Evolutionary conservation across 805 yeast genomes (phyloP), one percentile per base, ranked within the genome.

Genomic region (Jamesozyma piceae): DNA sequence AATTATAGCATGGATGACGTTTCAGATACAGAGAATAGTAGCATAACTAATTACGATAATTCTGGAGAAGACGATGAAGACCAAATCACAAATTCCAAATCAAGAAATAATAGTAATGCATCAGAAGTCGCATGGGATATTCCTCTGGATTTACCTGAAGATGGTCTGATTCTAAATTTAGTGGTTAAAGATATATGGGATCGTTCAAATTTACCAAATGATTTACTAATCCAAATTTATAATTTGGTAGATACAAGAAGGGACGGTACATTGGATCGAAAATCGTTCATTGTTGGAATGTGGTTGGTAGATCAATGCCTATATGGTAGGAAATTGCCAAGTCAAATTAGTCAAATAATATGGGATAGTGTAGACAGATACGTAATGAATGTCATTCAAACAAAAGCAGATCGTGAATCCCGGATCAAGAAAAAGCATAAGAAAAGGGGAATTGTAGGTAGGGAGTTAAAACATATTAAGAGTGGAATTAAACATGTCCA

Each of bases 251-350:
- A 75, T 57, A 72, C 65, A 42, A 61, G 78, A 49, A 62, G 68
- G 35, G 92, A 83, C 57, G 95, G 95, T 0, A 76, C 84, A 1
- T 66, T 92, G 42, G 82, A 80, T 50, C 75, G 85, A 46, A 80
- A 78, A 30, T 90, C 89, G 49, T 92, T 92, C 54, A 66, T 90
- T 24, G 89, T 89, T n/a, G 98, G 98, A 0, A 89, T 85, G 83
- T 92, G 98, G 98, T 64, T 89, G 3, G 89, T 92, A 2, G 99
- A 92, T 60, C 98, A 92, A 63, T 86, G 96, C 57, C 68, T 92
- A 9, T 92, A 90, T 58, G 98, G 98, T 0, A 71, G 95, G 32
- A 92, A 92, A 58, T 66, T 94, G 37, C 97, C 98, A 0, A 72
- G 74, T 46, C 64, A 64, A 35, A 75, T 92, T 5, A 78, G 74